Evolutionary conservation across 768 basidiomycete genomes (phyloP).

Genomic region (Tulasnella sp.): DNA sequence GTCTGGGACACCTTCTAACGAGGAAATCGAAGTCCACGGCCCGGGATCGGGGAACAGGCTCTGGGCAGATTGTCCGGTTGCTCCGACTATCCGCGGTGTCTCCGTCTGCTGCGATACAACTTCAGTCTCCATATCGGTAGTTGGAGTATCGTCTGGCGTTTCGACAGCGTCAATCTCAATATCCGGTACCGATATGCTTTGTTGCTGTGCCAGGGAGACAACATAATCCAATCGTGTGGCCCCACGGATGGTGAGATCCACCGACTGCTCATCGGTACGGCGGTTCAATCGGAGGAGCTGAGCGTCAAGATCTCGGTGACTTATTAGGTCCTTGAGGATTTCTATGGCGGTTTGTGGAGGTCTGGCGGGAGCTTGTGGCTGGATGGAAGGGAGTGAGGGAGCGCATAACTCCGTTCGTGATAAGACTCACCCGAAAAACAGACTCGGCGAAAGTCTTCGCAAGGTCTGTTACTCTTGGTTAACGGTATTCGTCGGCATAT

Average conservation of each 20-base stretch:
- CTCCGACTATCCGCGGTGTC: not conserved
- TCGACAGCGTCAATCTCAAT: not conserved
- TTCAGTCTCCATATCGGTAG: not conserved
- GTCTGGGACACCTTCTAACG: not conserved
- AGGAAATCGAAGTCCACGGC: not conserved
- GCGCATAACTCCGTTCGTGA: not conserved
- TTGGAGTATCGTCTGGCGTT: not conserved
- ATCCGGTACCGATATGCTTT: not conserved
- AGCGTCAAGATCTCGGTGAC: constrained; percentile 3
- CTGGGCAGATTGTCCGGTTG: not conserved
- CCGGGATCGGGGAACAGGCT: not conserved
- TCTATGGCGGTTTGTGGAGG: not conserved
- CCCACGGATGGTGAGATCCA: not conserved
- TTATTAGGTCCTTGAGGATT: not conserved
- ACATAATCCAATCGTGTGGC: not conserved
- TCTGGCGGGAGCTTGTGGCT: not conserved
- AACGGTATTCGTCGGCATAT: not conserved
- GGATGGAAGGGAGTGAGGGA: not conserved
- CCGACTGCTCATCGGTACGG: not conserved
- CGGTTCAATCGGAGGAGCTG: not conserved
- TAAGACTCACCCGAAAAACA: not conserved
- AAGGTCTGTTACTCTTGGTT: not conserved
- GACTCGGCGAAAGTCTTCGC: not conserved
- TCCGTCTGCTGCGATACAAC: not conserved
- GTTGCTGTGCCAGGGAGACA: not conserved